Evolutionary conservation across 139 green algal species (phyloP).

Genomic region (Micractinium conductrix): DNA sequence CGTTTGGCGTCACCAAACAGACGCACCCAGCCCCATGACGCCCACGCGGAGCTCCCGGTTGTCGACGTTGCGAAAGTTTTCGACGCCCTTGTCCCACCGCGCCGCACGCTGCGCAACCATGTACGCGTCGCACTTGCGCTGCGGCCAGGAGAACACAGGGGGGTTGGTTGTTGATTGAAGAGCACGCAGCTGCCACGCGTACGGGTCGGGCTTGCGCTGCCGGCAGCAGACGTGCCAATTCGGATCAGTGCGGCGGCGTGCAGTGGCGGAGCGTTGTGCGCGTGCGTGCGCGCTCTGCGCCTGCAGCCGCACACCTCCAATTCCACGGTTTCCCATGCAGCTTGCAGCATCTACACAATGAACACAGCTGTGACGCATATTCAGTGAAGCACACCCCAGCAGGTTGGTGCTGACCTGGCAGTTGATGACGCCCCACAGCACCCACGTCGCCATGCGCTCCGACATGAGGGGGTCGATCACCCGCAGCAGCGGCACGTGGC

Average conservation of each 20-base stretch:
- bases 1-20: neutral
- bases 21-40: conserved; percentile 43
- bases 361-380: too few relatives aligned
- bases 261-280: too few relatives aligned
- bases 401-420: conserved; percentile 45
- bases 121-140: conserved; percentile 44
- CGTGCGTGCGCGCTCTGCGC: neutral
- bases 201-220: too few relatives aligned
- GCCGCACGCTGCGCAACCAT: conserved; percentile 30
- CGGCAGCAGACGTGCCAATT: too few relatives aligned
- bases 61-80: conserved; percentile 44
- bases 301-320: too few relatives aligned
- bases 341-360: too few relatives aligned
- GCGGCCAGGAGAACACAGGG: neutral
- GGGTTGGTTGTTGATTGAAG: too few relatives aligned
- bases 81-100: conserved; percentile 46
- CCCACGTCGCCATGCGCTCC: conserved; percentile 70
- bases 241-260: too few relatives aligned
- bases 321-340: too few relatives aligned
- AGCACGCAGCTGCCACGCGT: too few relatives aligned
- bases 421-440: conserved; percentile 69
- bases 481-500: conserved; percentile 52
- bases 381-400: too few relatives aligned
- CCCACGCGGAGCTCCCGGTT: conserved; percentile 41
- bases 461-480: conserved; percentile 70